Base-by-base conservation (phyloP, 306 rosid genomes). In the Rosa multiflora region DNA sequence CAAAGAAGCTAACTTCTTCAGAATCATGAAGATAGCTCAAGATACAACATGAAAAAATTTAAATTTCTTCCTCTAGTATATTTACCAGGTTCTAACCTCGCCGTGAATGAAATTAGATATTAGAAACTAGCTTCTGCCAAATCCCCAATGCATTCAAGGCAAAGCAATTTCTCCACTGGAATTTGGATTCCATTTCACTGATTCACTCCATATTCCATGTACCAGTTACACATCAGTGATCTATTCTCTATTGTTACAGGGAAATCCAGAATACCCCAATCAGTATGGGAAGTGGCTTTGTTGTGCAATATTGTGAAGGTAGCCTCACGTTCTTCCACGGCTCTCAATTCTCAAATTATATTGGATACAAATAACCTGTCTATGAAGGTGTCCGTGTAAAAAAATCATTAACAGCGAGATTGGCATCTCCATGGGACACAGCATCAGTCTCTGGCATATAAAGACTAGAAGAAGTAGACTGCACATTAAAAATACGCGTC, bases 371-470 rank as follows among this genome's bases (percentile, higher is more conserved):
- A 70, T 74, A 79, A 73, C 77, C 71, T 81, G 23, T 68, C 80
- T 90, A 89, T 43, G 84, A 89, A 37, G 86, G 58, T 76, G 94
- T 86, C 73, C 93, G 81, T 11, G 99, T 92, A 14, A 96, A 87
- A 82, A 96, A 96, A 74, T 96, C 99, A 63, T 96, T 89, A 67
- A 96, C 97, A 10, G 92, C 99, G 11, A 96, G 98, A 83, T 84
- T 90, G 71, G 96, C 88, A 51, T 96, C 99, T 70, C 99, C 99
- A 58, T 96, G 99, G 55, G 97, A 78, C 82, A 93, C 99, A 1
- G 93, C 99, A 70, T 93, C 99, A 0, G 96, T 93, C 84, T 96
- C 98, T 3, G 99, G 99, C 88, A 96, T 86, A 74, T 53, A 90
- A 15, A 96, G 90, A 80, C 79, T 86, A 23, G 97, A 80, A 71